Conservation (phyloP, 176 grass and related monocot genomes). For the Leersia perrieri region DNA sequence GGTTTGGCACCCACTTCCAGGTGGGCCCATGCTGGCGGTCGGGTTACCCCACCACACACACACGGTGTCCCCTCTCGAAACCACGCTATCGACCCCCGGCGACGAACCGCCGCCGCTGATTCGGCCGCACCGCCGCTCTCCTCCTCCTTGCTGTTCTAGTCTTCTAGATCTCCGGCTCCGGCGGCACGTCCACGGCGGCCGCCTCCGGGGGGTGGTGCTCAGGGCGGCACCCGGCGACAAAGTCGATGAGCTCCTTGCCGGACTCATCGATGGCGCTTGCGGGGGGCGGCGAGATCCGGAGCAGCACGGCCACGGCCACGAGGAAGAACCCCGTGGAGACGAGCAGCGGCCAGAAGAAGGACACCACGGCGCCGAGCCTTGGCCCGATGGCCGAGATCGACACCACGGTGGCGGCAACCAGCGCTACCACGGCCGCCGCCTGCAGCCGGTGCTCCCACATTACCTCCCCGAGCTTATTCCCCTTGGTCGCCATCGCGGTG, state of each 20-base stretch:
- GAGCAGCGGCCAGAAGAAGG: conserved; percentile 83
- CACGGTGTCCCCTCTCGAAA: not conserved
- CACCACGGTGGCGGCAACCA: conserved; percentile 46
- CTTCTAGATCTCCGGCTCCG: conserved; percentile 45
- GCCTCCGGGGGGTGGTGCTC: conserved; percentile 30
- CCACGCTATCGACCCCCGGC: not conserved
- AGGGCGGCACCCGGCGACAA: conserved; percentile 52
- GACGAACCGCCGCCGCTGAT: not conserved
- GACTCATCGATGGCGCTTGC: conserved; percentile 34
- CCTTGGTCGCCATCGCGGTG: conserved; percentile 39
- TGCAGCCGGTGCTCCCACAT: conserved; percentile 54
- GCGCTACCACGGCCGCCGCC: conserved; percentile 43
- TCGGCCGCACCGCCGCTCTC: not conserved
- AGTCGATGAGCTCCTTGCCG: conserved; percentile 73
- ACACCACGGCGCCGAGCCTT: conserved; percentile 43
- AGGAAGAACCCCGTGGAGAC: conserved; percentile 69
- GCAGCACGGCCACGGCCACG: conserved; percentile 58
- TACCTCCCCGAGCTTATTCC: conserved; percentile 45
- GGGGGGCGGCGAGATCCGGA: conserved; percentile 68
- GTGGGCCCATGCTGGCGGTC: conserved; percentile 18
- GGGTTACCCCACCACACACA: too few relatives aligned
- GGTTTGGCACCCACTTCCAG: not conserved
- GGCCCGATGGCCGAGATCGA: conserved; percentile 50
- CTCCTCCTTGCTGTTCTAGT: not conserved
- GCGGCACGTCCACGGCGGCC: conserved; percentile 29